Base-by-base conservation (phyloP, 2,329 filamentous ascomycete species). In the Xylariaceae sp. region DNA sequence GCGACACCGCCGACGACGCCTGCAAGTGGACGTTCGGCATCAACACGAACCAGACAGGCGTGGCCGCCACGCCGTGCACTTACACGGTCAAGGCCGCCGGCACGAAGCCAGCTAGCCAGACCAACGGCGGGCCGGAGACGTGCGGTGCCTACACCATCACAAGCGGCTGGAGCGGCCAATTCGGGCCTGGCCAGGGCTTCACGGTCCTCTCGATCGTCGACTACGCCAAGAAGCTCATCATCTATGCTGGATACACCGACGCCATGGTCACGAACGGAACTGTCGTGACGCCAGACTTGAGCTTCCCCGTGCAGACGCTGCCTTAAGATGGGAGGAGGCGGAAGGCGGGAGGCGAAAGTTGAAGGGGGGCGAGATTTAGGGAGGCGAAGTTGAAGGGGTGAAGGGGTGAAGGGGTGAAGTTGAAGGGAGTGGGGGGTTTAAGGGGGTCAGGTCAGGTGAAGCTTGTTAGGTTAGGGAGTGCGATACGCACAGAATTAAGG, bases 131-230 rank as follows among this genome's bases (percentile, higher is more conserved):
- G 60, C 71, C 59, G 44, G 57, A 60, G 51, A 34, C 12, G 42
- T 81, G 78, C 69, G 80, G 78, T 42, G 66, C 63, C 60, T 83
- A 72, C 72, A 77, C 71, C 56, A 63, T 83, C 60, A 80, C 77
- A 46, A 78, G 75, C 8, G 75, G 76, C 65, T 83, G 80, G 80
- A 79, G 75, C 64, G 78, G 73, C 63, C 76, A 80, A 67, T 83
- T 83, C 60, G 80, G 79, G 51, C 55, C 67, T 5, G 76, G 67
- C 59, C 68, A 77, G 30, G 80, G 76, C 57, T 83, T 82, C 71
- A 81, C 78, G 39, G 80, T 76, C 26, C 68, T 83, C 40, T 71
- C 75, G 5, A 75, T 83, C 42, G 74, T 78, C 37, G 71, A 80
- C 67, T 70, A 71, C 58, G 61, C 54, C 31, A 68, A 71, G 62